A percentile compares a stretch with the other conserved stretches of the same genome.
These are phyloP conservation scores for Ramaria rubella DNA, from an alignment of 768 basidiomycete genomes.

Conservation along the genomic window DNA sequence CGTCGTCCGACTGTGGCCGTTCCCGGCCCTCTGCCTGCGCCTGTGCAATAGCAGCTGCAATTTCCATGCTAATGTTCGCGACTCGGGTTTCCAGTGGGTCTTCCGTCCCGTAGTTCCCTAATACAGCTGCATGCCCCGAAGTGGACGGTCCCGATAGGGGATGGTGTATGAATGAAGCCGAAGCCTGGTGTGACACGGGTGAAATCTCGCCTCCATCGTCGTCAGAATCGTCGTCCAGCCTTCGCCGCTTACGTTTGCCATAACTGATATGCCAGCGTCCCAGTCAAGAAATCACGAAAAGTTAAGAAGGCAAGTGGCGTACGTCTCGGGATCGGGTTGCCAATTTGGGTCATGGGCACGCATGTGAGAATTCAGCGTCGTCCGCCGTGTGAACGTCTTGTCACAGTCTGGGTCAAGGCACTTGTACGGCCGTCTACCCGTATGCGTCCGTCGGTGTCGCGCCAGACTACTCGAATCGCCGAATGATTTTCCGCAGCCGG, in stretches of 20 bases:
- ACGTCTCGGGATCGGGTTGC: conserved; percentile 82
- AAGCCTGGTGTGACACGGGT: conserved; percentile 14
- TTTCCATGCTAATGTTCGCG: conserved; percentile 73
- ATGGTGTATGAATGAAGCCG: conserved; percentile 10
- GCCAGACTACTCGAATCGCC: conserved; percentile 89
- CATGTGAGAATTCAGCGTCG: conserved; percentile 83
- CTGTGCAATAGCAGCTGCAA: conserved; percentile 74
- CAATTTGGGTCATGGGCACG: conserved; percentile 78
- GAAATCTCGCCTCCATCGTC: conserved; percentile 42
- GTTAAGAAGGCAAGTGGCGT: conserved; percentile 25
- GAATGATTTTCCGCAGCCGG: conserved; percentile 81
- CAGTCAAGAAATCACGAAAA: conserved; percentile 13
- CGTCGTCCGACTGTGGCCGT: conserved; percentile 40
- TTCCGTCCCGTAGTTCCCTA: conserved; percentile 5
- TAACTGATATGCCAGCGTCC: conserved; percentile 17
- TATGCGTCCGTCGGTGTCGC: conserved; percentile 84
- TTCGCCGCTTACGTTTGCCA: conserved; percentile 55
- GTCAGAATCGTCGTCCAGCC: conserved; percentile 41
- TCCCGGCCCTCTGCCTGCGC: conserved; percentile 39
- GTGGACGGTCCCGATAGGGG: conserved; percentile 8
- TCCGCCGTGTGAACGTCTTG: conserved; percentile 83
- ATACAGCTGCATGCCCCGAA: conserved; percentile 1
- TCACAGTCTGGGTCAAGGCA: conserved; percentile 78
- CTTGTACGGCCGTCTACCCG: conserved; percentile 80
- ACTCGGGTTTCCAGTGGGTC: conserved; percentile 50